Evolutionary conservation across 75 land plant genomes (phyloP), one percentile per base, ranked within the genome.

Genomic region (Picea sitchensis): DNA sequence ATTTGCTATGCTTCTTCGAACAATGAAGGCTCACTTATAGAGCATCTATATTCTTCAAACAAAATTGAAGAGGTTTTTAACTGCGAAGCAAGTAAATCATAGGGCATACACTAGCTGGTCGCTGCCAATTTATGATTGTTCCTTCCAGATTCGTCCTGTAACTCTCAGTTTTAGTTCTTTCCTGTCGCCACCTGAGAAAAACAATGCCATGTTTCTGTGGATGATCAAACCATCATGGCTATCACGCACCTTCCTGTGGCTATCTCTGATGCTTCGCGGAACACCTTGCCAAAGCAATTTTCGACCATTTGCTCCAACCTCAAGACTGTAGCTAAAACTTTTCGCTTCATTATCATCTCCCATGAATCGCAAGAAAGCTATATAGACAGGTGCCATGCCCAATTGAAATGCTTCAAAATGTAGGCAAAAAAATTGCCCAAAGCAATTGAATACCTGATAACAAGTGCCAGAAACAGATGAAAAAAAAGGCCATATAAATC

Each of bases 351-450:
- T 62, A 62, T 62, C 64, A 62, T 62, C 64, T 20, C 64, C 64
- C 64, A 62, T 85, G 69, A 85, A 85, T 59, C 86, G 80, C 60
- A 85, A 61, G 80, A 83, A 85, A 32, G 87, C 87, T 77, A 85
- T 85, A 56, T 85, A 85, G n/a, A 85, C 87, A 73, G 87, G 87
- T 17, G 87, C 87, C 76, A 79, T 81, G 9, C 88, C 88, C 7
- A 86, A 78, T 75, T 88, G 90, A 58, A 86, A 88, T 41, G 90
- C 91, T 79, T 90, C 91, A 83, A 90, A 90, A 67, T 90, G 91
- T 21, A 90, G 85, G 64, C 91, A 90, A 76, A 90, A 90, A 41
- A 84, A 87, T 83, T 85, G 85, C 47, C 91, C 91, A 81, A 88
- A 90, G 65, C 91, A 90, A 71, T 88, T 88, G 85, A 90, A 88